Base-by-base conservation (phyloP, 805 yeast species). In the Suhomyces sp. region DNA sequence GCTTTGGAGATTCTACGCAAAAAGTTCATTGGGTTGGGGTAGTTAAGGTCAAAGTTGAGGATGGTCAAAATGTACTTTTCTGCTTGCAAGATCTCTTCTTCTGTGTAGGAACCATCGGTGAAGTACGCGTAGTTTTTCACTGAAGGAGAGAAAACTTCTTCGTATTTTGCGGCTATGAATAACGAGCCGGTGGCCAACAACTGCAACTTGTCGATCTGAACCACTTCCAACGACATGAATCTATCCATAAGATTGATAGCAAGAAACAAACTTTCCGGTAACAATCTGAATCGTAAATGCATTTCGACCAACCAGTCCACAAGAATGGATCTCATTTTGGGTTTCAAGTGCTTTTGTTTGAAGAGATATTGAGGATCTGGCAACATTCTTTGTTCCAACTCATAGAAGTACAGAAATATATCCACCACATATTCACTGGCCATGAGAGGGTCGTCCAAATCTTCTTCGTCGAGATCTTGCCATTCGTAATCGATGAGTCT, bases 301-400 rank as follows among this genome's bases (percentile, higher is more conserved):
- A 91, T 92, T 66, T 90, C 96, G 9, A 90, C 90, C 59, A 91
- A 77, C 97, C 97, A 91, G 71, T 92, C 97, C n/a, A 91, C 90
- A 54, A 91, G 73, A 49, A 91, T 88, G 6, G 90, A 85, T 59
- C 97, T 81, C 88, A 88, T 87, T 56, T 84, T 82, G 52, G 97
- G 96, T 61, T 87, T 83, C 60, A 90, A 70, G 54, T 84, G 83
- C 48, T 81, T 78, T 66, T 86, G 88, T 69, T 83, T 78, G 56
- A 72, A 76, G 36, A 88, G 70, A 66, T 88, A 89, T 58, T 83
- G 80, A n/a, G 87, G 70, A 58, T 82, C 86, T 2, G 91, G 96
- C 63, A 89, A 73, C 46, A 93, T 89, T 62, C 81, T 79, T 45
- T 78, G 69, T 72, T 91, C 97, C 54, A 86, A 75, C 63, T 79